Evolutionary conservation across 352 stramenopile genomes (phyloP).

Genomic region (Phytophthora sp.): DNA sequence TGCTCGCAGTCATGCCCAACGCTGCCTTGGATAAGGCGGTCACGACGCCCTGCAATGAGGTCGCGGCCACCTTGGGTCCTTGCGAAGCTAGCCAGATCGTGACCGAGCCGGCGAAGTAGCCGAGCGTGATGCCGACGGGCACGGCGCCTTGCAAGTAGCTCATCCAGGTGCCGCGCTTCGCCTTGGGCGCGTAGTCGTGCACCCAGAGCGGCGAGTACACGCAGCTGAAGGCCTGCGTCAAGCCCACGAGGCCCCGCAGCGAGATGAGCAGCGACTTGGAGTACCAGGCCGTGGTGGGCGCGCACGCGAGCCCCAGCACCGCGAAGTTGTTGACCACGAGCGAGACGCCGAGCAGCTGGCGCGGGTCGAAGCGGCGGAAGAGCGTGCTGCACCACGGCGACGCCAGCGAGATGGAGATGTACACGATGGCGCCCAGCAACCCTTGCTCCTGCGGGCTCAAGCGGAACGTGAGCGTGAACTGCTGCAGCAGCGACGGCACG

Average conservation of each 20-base stretch:
- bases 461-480: conserved; percentile 82
- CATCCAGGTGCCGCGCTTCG: conserved; percentile 80
- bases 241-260: conserved; percentile 71
- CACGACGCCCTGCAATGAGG: conserved; percentile 12
- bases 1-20: conserved; percentile 16
- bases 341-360: conserved; percentile 67
- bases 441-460: conserved; percentile 83
- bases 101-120: conserved; percentile 79
- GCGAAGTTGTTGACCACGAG: conserved; percentile 83
- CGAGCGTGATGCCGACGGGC: conserved; percentile 77
- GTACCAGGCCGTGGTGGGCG: conserved; percentile 63
- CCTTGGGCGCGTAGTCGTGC: conserved; percentile 82
- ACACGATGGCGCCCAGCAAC: conserved; percentile 81
- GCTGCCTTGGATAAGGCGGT: conserved; percentile 22
- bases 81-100: conserved; percentile 60
- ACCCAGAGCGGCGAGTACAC: conserved; percentile 89
- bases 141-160: conserved; percentile 83
- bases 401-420: conserved; percentile 81
- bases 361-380: conserved; percentile 78
- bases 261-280: conserved; percentile 81
- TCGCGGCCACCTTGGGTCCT: conserved; percentile 10
- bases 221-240: conserved; percentile 84
- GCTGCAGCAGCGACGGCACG: conserved; percentile 81
- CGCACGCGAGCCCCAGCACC: conserved; percentile 74
- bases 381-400: conserved; percentile 84